These are phyloP conservation scores for Erodium trifolium DNA, from an alignment of 441 rosid genomes.

Conservation along the genomic window DNA sequence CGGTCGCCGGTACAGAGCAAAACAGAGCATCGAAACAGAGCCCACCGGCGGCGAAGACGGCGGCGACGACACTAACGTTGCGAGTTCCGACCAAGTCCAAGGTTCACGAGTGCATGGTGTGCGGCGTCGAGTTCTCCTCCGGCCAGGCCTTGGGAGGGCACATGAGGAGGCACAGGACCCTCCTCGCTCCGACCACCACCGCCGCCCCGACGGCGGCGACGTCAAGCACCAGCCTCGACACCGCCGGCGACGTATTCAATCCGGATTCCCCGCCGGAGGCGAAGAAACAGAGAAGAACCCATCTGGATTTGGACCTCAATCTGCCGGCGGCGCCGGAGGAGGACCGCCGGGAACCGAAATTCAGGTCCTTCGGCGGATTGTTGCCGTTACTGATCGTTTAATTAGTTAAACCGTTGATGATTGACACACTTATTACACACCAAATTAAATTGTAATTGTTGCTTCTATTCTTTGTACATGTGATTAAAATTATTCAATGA, in stretches of 20 bases:
- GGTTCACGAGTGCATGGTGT: not conserved
- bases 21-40: not conserved
- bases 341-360: not conserved
- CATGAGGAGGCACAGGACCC: not conserved
- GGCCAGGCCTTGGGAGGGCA: not conserved
- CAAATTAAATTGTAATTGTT: no score
- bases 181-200: not conserved
- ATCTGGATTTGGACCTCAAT: not conserved
- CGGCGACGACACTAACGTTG: not conserved
- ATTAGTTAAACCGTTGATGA: no score
- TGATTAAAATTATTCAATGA: no score
- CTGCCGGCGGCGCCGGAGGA: not conserved
- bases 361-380: not conserved
- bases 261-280: not conserved
- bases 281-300: not conserved
- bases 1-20: not conserved
- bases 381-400: not conserved
- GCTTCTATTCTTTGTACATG: no score
- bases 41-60: not conserved
- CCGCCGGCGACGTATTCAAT: not conserved
- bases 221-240: not conserved
- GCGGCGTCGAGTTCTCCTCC: not conserved
- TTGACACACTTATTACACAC: no score
- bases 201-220: not conserved
- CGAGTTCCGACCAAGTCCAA: not conserved